Evolutionary conservation across 1,139 yeast genomes (phyloP), one percentile per base, ranked within the genome.

Genomic region (Cylindricascospora bacillispora): DNA sequence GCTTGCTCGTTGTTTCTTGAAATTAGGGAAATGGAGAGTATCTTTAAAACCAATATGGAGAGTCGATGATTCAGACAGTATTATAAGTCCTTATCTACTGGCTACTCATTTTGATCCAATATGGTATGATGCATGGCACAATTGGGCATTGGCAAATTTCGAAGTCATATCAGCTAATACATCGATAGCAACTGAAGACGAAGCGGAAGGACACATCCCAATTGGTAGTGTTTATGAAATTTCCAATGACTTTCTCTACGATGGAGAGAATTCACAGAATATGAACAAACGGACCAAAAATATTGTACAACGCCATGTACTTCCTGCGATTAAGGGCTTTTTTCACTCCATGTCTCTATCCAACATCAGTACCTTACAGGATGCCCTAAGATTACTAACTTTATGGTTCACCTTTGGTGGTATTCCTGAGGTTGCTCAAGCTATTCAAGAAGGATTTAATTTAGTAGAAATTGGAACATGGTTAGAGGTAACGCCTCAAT

Each of bases 91-190:
- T 0, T 92, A 83, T 52, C 62, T 86, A 35, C 64, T 89, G 41
- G 97, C 98, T 0, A 89, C 98, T 0, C 95, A 86, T 52, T 89
- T 89, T 54, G 97, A 89, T 51, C 67, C 70, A 28, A 70, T 71
- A 25, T 92, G 98, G 95, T 92, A 92, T 51, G 89, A 92, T 48
- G 98, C 98, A 14, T 92, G 98, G 98, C 99, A 92, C 50, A 86
- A 85, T 49, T 92, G 99, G 99, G 98, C 98, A 0, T 62, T 92
- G 46, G 95, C 98, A 1, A 92, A 92, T 54, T 92, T 85, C 52
- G 95, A 86, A 49, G 95, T 86, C 1, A 81, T 89, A 17, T 79
- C 95, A 0, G 64, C 78, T 30, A 63, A 63, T 42, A 67, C 74
- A 0, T 57, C 68, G 10, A 65, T 60, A 31, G 45, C 37, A 7